Conservation (phyloP, 2,329 filamentous ascomycete species). For the Trichoderma simmonsii region DNA sequence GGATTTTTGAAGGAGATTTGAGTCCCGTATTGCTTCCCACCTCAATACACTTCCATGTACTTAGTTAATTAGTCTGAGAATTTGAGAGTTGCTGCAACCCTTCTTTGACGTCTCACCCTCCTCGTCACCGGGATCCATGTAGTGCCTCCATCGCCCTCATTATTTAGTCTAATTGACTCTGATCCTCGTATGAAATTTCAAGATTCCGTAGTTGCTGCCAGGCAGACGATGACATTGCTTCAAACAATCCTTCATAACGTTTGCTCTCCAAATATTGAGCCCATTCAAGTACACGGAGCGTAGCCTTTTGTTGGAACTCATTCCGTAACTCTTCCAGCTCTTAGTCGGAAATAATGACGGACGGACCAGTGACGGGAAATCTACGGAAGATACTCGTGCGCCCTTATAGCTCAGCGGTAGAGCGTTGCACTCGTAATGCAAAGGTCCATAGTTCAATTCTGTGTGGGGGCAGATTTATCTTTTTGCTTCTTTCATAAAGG, state of each 20-base stretch:
- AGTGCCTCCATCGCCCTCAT: not conserved
- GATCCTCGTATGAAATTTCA: not conserved
- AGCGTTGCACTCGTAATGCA: conserved; percentile 23
- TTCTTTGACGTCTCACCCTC: not conserved
- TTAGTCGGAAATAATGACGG: not conserved
- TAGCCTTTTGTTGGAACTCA: not conserved
- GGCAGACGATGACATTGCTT: not conserved
- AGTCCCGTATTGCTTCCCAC: not conserved
- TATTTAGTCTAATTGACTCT: not conserved
- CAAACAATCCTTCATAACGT: not conserved
- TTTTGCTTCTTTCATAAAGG: not conserved
- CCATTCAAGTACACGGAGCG: not conserved
- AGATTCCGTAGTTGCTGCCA: not conserved
- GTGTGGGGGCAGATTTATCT: conserved; percentile 18
- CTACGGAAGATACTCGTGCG: not conserved
- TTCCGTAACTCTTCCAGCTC: not conserved
- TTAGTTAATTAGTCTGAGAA: not conserved
- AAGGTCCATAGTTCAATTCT: conserved; percentile 23
- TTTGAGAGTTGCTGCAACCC: not conserved
- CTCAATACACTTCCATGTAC: not conserved
- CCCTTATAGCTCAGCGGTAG: conserved; percentile 22
- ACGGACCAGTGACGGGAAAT: not conserved
- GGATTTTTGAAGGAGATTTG: conserved; percentile 67
- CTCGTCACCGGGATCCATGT: not conserved
- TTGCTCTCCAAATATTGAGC: not conserved